Base-by-base conservation (phyloP, 805 yeast genomes). In the Candida germanica region DNA sequence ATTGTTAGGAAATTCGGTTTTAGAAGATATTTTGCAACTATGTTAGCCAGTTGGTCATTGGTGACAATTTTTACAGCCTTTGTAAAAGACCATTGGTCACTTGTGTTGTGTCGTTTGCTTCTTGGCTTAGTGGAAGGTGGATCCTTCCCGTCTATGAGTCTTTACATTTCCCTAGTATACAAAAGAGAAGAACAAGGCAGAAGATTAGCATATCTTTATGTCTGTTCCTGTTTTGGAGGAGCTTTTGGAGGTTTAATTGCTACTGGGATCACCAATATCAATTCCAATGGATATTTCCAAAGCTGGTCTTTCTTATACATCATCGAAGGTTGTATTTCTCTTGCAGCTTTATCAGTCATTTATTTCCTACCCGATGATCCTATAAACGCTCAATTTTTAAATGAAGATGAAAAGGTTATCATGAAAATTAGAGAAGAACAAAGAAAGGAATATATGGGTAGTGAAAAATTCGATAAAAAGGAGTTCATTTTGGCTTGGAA, bases 221-320 rank as follows among this genome's bases (percentile, higher is more conserved):
- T 31, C 3, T 31, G 77, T 19, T 73, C 81, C 7, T 72, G 76
- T 39, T 50, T 77, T 26, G 70, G 80, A 6, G 71, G 77, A 28
- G 77, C 78, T 1, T 73, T 77, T 51, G 78, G 79, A 34, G 82
- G 83, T n/a, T 53, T 73, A 16, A 61, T 74, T 19, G 68, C 72
- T 0, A 67, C 61, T 39, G 80, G 74, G 14, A 60, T 77, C 32
- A 38, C 51, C 3, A 48, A 54, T 20, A 50, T 57, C 26, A 37
- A 55, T 17, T 44, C 57, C 2, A 25, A 12, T 5, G 47, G 48
- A 1, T 39, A 56, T 6, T 50, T 68, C 46, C 63, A 53, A 26
- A 75, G 74, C 8, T 75, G 77, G 76, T 63, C 73, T 48, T 75
- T 72, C 60, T 56, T 75, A 17, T 75, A 61, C 43, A 64, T 75